Evolutionary conservation across 176 grass and related monocot genomes (phyloP).

Genomic region (Saccharum spontaneum): DNA sequence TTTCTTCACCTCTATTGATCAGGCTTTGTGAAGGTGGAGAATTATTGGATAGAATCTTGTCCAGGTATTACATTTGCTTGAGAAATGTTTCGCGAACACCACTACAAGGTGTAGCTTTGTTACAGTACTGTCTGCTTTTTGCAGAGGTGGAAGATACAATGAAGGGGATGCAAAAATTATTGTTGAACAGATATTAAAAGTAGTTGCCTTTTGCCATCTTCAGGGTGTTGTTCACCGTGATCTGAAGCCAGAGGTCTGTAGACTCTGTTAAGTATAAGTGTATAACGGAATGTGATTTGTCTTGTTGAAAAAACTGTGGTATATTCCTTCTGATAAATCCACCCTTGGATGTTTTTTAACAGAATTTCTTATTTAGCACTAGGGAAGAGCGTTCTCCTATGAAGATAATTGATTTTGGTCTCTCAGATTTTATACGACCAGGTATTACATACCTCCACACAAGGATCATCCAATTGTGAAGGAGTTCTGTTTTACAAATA

Average conservation of each 20-base stretch:
- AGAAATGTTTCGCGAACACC: conserved; percentile 3
- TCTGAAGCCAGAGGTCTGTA: conserved; percentile 98
- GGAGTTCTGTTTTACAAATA: conserved; percentile 19
- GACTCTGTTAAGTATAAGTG: conserved; percentile 27
- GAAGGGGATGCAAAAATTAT: conserved; percentile 97
- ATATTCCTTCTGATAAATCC: conserved; percentile 28
- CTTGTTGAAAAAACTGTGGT: conserved; percentile 8
- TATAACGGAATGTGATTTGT: not conserved
- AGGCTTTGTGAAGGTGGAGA: conserved; percentile 99
- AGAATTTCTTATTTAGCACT: conserved; percentile 97
- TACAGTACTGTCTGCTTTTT: conserved; percentile 35
- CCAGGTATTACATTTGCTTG: conserved; percentile 68
- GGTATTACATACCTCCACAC: conserved; percentile 49
- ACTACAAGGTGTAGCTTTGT: conserved; percentile 27
- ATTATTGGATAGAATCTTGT: conserved; percentile 90
- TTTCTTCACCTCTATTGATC: conserved; percentile 35
- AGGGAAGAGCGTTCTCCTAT: conserved; percentile 89
- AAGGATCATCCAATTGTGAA: conserved; percentile 13
- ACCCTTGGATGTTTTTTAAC: conserved; percentile 41
- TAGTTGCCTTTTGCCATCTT: conserved; percentile 98
- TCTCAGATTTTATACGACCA: conserved; percentile 95
- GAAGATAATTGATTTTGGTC: conserved; percentile 99
- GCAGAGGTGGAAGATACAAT: conserved; percentile 85
- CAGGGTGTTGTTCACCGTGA: conserved; percentile 98
- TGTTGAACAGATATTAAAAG: conserved; percentile 84